phyloP scores from a whole-genome alignment of 2,329 filamentous ascomycete genomes.

The Colletotrichum kahawae region DNA sequence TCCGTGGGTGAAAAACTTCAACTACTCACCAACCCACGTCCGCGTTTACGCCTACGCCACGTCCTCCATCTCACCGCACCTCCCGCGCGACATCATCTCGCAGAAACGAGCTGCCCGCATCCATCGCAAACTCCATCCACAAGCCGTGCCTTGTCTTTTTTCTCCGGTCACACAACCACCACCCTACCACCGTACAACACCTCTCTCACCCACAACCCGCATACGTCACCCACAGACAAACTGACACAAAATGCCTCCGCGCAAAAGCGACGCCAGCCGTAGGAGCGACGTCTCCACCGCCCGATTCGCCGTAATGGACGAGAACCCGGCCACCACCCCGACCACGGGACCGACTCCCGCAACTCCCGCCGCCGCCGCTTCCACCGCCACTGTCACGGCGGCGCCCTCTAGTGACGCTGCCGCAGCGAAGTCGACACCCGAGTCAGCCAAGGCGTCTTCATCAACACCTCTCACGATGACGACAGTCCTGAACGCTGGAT shows the following conservation, averaged over 20 bases:
- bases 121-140: background rate
- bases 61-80: background rate
- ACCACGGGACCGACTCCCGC: background rate
- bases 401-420: slow-evolving; percentile 23
- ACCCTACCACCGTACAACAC: background rate
- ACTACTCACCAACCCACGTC: background rate
- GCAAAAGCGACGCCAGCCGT: slow-evolving; percentile 55
- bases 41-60: background rate
- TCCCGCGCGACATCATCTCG: background rate
- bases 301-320: slow-evolving; percentile 49
- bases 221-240: background rate
- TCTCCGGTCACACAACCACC: background rate
- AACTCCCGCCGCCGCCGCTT: slow-evolving; percentile 24
- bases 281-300: slow-evolving; percentile 52
- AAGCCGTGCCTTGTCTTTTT: background rate
- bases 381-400: slow-evolving; percentile 27
- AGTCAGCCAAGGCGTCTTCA: slow-evolving; percentile 15
- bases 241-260: slow-evolving; percentile 53
- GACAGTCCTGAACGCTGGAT: background rate
- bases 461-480: slow-evolving; percentile 1
- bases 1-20: slow-evolving; percentile 4
- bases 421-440: background rate
- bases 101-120: background rate
- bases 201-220: background rate
- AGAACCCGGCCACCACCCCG: slow-evolving; percentile 30